These are phyloP conservation scores for Verticillium klebahnii DNA, from an alignment of 2,329 filamentous ascomycete species.

Conservation along the genomic window DNA sequence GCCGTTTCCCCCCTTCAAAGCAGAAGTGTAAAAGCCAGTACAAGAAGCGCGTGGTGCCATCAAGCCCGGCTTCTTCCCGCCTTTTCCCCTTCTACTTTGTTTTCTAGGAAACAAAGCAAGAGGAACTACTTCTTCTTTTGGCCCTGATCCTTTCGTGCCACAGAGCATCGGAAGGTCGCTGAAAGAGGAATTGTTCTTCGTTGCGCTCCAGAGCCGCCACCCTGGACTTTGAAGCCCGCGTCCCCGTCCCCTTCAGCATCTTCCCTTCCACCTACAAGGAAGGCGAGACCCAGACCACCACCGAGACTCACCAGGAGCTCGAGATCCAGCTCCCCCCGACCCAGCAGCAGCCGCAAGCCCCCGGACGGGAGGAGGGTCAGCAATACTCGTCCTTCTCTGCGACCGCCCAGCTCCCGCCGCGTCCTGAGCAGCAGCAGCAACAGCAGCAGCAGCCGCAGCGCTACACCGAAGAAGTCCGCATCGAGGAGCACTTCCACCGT, in stretches of 20 bases:
- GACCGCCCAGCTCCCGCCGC: conserved; percentile 59
- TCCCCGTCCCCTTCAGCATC: conserved; percentile 99
- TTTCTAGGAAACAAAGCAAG: conserved; percentile 57
- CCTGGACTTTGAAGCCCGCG: conserved; percentile 99
- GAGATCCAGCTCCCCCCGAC: conserved; percentile 67
- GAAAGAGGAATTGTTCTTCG: conserved; percentile 57
- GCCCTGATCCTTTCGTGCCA: conserved; percentile 61
- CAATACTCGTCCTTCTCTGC: conserved; percentile 71
- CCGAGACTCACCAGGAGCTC: conserved; percentile 78
- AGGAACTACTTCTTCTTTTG: conserved; percentile 52
- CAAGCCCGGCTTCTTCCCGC: conserved; percentile 22
- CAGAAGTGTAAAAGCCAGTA: conserved; percentile 12
- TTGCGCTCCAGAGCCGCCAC: conserved; percentile 74
- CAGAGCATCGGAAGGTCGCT: conserved; percentile 49
- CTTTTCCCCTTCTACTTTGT: conserved; percentile 42
- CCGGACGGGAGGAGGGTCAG: conserved; percentile 98
- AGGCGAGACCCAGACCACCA: conserved; percentile 31
- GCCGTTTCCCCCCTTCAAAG: conserved; percentile 8
- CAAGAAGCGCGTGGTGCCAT: conserved; percentile 14
- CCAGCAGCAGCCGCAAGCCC: conserved; percentile 21
- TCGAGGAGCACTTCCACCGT: conserved; percentile 72
- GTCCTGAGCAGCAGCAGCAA: conserved; percentile 28
- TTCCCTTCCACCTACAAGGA: conserved; percentile 96
- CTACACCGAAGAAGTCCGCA: conserved; percentile 75
- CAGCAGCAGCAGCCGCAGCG: conserved; percentile 40